phyloP scores from a whole-genome alignment of 768 basidiomycete genomes.

The Mycena alexandri region DNA sequence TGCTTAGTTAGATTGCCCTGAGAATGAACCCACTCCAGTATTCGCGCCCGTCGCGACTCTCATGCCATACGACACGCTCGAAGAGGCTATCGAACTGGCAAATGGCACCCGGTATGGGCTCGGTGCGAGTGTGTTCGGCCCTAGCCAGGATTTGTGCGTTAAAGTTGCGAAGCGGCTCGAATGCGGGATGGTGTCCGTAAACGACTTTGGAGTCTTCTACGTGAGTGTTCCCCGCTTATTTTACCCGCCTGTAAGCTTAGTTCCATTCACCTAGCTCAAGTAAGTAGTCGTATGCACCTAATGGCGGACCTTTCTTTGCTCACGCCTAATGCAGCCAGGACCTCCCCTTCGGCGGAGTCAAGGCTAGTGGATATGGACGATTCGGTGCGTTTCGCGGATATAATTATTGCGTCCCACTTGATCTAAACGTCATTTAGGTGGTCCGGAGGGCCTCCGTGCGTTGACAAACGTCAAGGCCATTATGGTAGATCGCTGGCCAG shows the following conservation, averaged over 20 bases:
- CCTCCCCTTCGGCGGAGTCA: constrained; percentile 94
- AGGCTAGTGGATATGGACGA: constrained; percentile 92
- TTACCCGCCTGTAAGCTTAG: constrained; percentile 19
- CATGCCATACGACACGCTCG: constrained; percentile 85
- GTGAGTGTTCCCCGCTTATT: constrained; percentile 56
- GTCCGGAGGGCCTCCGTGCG: constrained; percentile 91
- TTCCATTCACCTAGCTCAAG: constrained; percentile 66
- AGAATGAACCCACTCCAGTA: constrained; percentile 57
- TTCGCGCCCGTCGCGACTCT: constrained; percentile 94
- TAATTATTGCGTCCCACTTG: constrained; percentile 30
- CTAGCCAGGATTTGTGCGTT: constrained; percentile 81
- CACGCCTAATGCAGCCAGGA: constrained; percentile 70
- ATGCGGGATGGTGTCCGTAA: constrained; percentile 97
- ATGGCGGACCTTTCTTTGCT: constrained; percentile 13
- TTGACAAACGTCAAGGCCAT: constrained; percentile 92
- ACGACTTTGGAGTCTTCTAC: constrained; percentile 94
- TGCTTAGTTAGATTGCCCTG: constrained; percentile 6
- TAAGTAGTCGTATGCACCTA: constrained; percentile 49
- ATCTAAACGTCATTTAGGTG: constrained; percentile 63
- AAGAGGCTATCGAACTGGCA: constrained; percentile 89
- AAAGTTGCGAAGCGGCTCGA: constrained; percentile 85
- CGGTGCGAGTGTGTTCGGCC: constrained; percentile 95
- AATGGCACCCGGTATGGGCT: constrained; percentile 92
- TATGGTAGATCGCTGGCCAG: constrained; percentile 88
- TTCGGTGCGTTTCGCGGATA: constrained; percentile 70